Evolutionary conservation across 108 stramenopile species (phyloP).

Genomic region (Cylindrotheca closterium): DNA sequence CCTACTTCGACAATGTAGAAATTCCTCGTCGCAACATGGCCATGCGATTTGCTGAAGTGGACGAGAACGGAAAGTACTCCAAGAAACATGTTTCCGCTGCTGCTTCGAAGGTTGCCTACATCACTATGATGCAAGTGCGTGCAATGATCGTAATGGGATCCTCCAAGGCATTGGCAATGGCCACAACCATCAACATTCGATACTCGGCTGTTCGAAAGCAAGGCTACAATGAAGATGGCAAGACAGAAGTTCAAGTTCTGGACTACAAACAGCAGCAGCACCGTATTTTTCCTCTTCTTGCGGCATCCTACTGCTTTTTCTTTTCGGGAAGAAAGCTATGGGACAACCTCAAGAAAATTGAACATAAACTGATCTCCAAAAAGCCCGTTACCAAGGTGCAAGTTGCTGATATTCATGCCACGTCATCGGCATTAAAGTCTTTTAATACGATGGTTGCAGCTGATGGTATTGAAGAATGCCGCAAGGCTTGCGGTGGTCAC

Average conservation of each 20-base stretch:
- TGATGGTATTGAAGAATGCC: constrained; percentile 94
- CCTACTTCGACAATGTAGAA: constrained; percentile 73
- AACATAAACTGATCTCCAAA: constrained; percentile 53
- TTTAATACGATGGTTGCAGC: constrained; percentile 87
- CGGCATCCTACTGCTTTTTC: constrained; percentile 89
- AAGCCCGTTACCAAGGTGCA: constrained; percentile 57
- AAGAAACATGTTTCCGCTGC: constrained; percentile 70
- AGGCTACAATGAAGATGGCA: constrained; percentile 75
- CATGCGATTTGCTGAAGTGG: constrained; percentile 82
- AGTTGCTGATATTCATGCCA: constrained; percentile 89
- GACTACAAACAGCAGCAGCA: constrained; percentile 96
- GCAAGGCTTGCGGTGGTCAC: constrained; percentile 95
- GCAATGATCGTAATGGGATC: constrained; percentile 79
- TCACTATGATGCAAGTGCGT: constrained; percentile 97
- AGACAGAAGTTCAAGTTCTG: constrained; percentile 78
- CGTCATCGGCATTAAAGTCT: constrained; percentile 91
- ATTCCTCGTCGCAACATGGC: constrained; percentile 95
- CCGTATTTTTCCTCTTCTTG: constrained; percentile 88
- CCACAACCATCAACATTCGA: constrained; percentile 85
- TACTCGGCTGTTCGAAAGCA: constrained; percentile 94
- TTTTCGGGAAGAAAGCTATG: constrained; percentile 79
- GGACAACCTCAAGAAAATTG: constrained; percentile 67
- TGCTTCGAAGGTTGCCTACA: constrained; percentile 84
- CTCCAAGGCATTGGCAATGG: constrained; percentile 68
- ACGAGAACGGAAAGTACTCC: constrained; percentile 63